These are phyloP conservation scores for Sordariomycetes sp. DNA, from an alignment of 2,329 filamentous ascomycete species.

Conservation along the genomic window DNA sequence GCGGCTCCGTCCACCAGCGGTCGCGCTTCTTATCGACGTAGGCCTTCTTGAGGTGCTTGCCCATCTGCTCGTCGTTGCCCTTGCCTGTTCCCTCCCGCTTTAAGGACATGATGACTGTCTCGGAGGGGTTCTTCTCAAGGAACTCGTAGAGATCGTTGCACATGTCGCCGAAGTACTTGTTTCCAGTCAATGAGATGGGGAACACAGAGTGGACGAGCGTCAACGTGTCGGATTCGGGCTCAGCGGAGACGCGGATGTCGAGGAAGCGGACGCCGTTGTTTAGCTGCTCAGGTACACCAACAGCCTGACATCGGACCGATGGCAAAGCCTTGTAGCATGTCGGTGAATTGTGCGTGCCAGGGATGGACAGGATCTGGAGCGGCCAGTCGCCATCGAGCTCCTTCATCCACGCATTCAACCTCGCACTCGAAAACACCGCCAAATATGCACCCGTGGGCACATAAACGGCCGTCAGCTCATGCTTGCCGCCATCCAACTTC, in stretches of 20 bases:
- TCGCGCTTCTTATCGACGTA: conserved; percentile 51
- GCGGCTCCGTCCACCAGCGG: conserved; percentile 71
- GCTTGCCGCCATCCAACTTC: conserved; percentile 37
- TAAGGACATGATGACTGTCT: conserved; percentile 76
- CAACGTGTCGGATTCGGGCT: conserved; percentile 52
- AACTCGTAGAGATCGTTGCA: conserved; percentile 66
- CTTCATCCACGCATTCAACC: conserved; percentile 72
- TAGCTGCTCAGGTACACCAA: conserved; percentile 67
- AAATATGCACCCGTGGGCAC: conserved; percentile 45
- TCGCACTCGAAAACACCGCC: conserved; percentile 61
- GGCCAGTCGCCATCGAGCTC: conserved; percentile 62
- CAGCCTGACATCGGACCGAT: conserved; percentile 87
- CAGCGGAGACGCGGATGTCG: conserved; percentile 67
- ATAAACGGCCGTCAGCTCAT: conserved; percentile 60
- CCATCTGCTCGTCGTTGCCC: conserved; percentile 70
- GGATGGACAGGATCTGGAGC: conserved; percentile 76
- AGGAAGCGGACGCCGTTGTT: conserved; percentile 89
- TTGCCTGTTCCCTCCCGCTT: conserved; percentile 86
- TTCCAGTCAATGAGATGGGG: conserved; percentile 74
- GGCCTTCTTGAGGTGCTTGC: conserved; percentile 60
- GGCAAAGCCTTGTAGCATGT: conserved; percentile 78
- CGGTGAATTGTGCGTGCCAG: conserved; percentile 91
- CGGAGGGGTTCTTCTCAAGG: conserved; percentile 66
- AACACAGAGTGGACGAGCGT: conserved; percentile 85
- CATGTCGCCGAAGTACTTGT: conserved; percentile 68